Conservation (phyloP, 768 basidiomycete species). For the Piloderma croceum region DNA sequence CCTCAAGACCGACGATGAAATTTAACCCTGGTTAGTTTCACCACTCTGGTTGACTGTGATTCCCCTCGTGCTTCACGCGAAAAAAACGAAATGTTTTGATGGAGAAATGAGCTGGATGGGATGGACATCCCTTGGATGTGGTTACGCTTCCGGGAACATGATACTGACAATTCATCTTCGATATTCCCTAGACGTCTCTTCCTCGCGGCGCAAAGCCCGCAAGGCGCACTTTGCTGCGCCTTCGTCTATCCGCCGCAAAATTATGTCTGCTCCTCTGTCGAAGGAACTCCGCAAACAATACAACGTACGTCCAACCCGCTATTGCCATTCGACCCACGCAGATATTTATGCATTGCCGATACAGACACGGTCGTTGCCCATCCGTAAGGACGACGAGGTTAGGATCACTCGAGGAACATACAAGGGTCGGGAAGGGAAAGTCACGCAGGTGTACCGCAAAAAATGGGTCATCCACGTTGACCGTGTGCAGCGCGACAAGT, state of each 20-base stretch:
- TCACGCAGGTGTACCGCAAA: constrained; percentile 97
- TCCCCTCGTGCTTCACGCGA: constrained; percentile 16
- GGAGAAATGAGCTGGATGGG: constrained; percentile 52
- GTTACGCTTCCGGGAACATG: constrained; percentile 12
- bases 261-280: constrained; percentile 93
- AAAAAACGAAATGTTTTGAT: constrained; percentile 23
- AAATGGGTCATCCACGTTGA: constrained; percentile 99
- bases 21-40: constrained; percentile 71
- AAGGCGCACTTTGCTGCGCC: constrained; percentile 97
- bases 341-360: neutral
- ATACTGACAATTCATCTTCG: constrained; percentile 27
- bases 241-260: constrained; percentile 91
- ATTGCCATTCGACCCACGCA: too few relatives aligned
- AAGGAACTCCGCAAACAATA: constrained; percentile 93
- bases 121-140: constrained; percentile 37
- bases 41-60: constrained; percentile 14
- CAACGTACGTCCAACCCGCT: constrained; percentile 53
- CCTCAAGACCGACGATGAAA: constrained; percentile 74
- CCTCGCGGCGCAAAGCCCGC: constrained; percentile 94
- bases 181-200: constrained; percentile 64
- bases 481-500: constrained; percentile 95
- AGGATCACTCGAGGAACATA: constrained; percentile 95
- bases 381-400: constrained; percentile 98
- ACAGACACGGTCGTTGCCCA: constrained; percentile 85
- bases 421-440: constrained; percentile 98